Conservation (phyloP, 2,329 filamentous ascomycete species). For the Aspergillaceae sp. region DNA sequence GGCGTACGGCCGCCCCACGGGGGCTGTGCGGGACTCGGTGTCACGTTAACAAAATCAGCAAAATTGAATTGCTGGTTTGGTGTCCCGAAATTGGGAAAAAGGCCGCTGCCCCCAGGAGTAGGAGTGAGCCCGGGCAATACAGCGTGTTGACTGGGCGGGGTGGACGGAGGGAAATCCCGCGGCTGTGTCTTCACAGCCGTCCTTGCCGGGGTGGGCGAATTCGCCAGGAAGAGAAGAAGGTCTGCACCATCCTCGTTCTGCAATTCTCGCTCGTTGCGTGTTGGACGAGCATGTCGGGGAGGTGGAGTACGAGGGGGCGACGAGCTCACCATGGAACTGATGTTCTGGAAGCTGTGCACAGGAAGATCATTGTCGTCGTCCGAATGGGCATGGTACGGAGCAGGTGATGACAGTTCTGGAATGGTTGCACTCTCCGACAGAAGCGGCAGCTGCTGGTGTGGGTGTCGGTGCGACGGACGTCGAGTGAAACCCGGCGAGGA, state of each 20-base stretch:
- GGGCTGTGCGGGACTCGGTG: constrained; percentile 85
- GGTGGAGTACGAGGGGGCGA: constrained; percentile 81
- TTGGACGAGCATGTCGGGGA: constrained; percentile 46
- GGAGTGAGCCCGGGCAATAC: constrained; percentile 43
- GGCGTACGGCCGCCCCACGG: constrained; percentile 59
- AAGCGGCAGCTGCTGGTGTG: constrained; percentile 43
- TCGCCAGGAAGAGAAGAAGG: constrained; percentile 73
- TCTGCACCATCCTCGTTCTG: constrained; percentile 73
- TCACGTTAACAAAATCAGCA: constrained; percentile 94
- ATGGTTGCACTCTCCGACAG: constrained; percentile 71
- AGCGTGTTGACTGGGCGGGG: constrained; percentile 60
- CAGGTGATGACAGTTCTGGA: constrained; percentile 51
- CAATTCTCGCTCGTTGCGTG: constrained; percentile 43
- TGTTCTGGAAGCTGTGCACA: constrained; percentile 34
- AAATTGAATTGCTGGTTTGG: constrained; percentile 86
- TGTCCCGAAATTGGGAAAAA: constrained; percentile 67
- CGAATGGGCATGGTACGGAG: constrained; percentile 26
- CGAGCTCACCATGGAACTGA: constrained; percentile 53
- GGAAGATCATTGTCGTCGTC: constrained; percentile 80
- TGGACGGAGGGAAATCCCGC: constrained; percentile 56
- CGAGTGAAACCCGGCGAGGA: constrained; percentile 78
- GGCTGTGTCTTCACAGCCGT: constrained; percentile 38
- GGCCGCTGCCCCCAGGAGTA: constrained; percentile 58
- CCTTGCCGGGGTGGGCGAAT: constrained; percentile 79
- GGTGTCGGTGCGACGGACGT: constrained; percentile 66